Evolutionary conservation across 2,329 filamentous ascomycete genomes (phyloP).

Genomic region (Monilinia laxa): DNA sequence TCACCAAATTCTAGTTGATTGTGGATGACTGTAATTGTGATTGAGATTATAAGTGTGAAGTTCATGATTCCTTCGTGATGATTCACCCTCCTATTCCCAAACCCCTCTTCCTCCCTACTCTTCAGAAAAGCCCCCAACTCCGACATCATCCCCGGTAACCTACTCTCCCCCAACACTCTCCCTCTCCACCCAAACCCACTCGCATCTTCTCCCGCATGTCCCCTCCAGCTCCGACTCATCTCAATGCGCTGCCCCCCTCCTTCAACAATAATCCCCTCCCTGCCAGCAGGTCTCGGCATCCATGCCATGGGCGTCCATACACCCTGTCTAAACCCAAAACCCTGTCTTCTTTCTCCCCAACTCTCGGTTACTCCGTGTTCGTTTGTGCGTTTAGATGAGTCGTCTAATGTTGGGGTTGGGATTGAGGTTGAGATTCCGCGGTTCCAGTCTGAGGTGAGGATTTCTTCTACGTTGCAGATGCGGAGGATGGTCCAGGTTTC

Average conservation of each 20-base stretch:
- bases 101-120: too few relatives aligned
- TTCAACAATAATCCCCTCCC: slow-evolving; percentile 8
- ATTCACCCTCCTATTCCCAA: too few relatives aligned
- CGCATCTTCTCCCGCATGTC: slow-evolving; percentile 2
- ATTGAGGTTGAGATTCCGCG: neutral
- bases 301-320: slow-evolving; percentile 28
- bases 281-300: slow-evolving; percentile 29
- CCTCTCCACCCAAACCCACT: slow-evolving; percentile 21
- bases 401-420: neutral
- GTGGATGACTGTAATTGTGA: neutral
- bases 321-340: neutral
- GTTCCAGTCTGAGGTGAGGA: neutral
- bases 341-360: neutral
- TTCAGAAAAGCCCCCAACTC: slow-evolving; percentile 19
- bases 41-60: neutral
- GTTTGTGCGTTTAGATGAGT: neutral
- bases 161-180: slow-evolving; percentile 11
- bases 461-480: neutral
- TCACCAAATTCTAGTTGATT: neutral
- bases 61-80: neutral
- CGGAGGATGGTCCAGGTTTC: neutral
- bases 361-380: too few relatives aligned
- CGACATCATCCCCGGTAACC: slow-evolving; percentile 31
- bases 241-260: neutral
- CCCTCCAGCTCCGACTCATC: neutral